phyloP scores from a whole-genome alignment of 495 filamentous ascomycete genomes.

The Cercophora sp. region DNA sequence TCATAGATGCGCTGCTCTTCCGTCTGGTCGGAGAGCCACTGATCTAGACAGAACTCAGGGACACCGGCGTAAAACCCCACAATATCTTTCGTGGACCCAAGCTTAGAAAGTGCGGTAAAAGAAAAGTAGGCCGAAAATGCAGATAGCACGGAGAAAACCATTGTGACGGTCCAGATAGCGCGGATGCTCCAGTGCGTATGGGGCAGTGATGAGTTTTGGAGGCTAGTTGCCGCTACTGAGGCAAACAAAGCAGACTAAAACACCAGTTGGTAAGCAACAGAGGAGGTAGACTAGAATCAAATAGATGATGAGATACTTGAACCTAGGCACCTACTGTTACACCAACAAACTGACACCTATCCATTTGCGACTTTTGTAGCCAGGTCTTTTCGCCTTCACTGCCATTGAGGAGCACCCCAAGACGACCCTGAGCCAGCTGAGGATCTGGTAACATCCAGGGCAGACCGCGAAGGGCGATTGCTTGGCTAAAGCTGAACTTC shows the following conservation, averaged over 20 bases:
- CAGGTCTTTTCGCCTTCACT: not conserved
- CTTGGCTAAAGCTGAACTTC: not conserved
- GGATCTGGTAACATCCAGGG: not conserved
- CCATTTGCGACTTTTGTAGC: not conserved
- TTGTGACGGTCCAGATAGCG: not conserved
- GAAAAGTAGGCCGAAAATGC: not conserved
- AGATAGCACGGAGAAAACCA: not conserved
- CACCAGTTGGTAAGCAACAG: not conserved
- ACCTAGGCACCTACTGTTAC: not conserved
- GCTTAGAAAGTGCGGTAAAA: not conserved
- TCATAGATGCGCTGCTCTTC: not conserved
- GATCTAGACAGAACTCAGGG: not conserved
- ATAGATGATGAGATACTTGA: no score
- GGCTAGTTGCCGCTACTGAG: not conserved
- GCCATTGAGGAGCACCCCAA: not conserved
- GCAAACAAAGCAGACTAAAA: not conserved
- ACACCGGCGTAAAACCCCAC: not conserved
- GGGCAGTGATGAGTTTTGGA: not conserved
- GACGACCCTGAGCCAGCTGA: not conserved
- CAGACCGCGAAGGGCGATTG: not conserved
- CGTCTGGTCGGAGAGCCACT: not conserved
- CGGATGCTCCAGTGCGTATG: not conserved
- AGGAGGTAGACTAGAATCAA: no score
- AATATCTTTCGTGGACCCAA: not conserved
- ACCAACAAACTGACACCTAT: not conserved